Percentiles rank a stretch among this genome's conserved stretches.
Conservation (phyloP, 2,329 filamentous ascomycete species). For the Gaeumannomyces tritici region DNA sequence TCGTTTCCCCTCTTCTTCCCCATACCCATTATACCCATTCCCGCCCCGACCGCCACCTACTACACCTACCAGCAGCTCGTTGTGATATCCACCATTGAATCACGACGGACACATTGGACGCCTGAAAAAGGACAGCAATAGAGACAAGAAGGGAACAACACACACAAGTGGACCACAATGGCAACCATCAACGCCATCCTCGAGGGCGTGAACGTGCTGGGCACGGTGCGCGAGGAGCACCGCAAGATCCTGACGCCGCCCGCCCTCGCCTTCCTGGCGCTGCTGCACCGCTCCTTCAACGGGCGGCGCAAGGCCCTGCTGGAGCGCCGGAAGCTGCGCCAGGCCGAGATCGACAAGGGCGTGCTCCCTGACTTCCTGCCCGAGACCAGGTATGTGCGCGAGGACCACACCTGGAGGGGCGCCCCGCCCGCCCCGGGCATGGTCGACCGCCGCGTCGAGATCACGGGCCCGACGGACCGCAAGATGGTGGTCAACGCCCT, state of each 20-base stretch:
- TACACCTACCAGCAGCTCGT: background rate
- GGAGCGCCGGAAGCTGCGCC: slow-evolving; percentile 74
- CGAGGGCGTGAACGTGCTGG: slow-evolving; percentile 80
- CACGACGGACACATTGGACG: too few species aligned
- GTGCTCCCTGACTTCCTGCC: slow-evolving; percentile 86
- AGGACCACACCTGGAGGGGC: slow-evolving; percentile 88
- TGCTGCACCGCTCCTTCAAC: slow-evolving; percentile 94
- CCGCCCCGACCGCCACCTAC: background rate
- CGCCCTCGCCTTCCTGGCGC: slow-evolving; percentile 82
- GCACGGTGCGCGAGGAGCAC: slow-evolving; percentile 65
- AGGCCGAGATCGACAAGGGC: slow-evolving; percentile 89
- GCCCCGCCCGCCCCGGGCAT: slow-evolving; percentile 85
- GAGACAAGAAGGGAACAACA: too few species aligned
- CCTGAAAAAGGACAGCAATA: too few species aligned
- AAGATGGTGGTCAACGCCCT: slow-evolving; percentile 99
- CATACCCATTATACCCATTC: background rate
- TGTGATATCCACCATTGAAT: too few species aligned
- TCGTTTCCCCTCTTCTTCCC: background rate
- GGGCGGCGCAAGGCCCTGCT: slow-evolving; percentile 77
- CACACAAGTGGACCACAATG: slow-evolving; percentile 38
- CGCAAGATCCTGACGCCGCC: slow-evolving; percentile 88
- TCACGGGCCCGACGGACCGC: slow-evolving; percentile 91
- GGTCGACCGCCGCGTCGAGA: slow-evolving; percentile 89
- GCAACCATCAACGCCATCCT: slow-evolving; percentile 66
- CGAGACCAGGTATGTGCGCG: slow-evolving; percentile 90